Percentiles rank a stretch among this genome's conserved stretches.
These are phyloP conservation scores for Yamadazyma paraphyllophila DNA, from an alignment of 805 yeast species.

Conservation along the genomic window DNA sequence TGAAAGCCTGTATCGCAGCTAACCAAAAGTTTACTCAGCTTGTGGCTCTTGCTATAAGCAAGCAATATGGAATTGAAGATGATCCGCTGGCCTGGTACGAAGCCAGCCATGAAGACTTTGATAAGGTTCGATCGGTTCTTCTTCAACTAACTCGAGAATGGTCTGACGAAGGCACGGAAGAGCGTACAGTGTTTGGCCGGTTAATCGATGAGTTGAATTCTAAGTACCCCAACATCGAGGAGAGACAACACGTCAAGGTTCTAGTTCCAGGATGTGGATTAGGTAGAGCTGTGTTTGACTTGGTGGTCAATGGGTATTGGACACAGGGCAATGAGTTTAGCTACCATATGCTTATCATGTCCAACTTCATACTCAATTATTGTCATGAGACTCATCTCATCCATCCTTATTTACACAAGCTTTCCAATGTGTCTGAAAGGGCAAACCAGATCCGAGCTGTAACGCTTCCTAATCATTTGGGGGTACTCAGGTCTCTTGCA, in stretches of 20 bases:
- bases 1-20: slow-evolving; percentile 42
- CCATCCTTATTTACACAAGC: slow-evolving; percentile 55
- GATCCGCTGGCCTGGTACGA: slow-evolving; percentile 42
- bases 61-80: slow-evolving; percentile 48
- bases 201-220: slow-evolving; percentile 35
- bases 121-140: slow-evolving; percentile 56
- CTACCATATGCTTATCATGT: slow-evolving; percentile 60
- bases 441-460: slow-evolving; percentile 50
- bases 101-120: slow-evolving; percentile 44
- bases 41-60: slow-evolving; percentile 44
- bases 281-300: slow-evolving; percentile 57
- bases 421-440: slow-evolving; percentile 46
- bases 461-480: slow-evolving; percentile 45
- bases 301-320: slow-evolving; percentile 53
- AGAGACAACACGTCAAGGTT: slow-evolving; percentile 41
- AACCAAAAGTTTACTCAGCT: slow-evolving; percentile 45
- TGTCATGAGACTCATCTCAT: slow-evolving; percentile 40
- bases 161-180: slow-evolving; percentile 51
- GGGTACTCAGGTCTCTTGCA: neutral
- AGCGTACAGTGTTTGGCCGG: slow-evolving; percentile 42
- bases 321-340: slow-evolving; percentile 69
- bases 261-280: slow-evolving; percentile 66
- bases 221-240: slow-evolving; percentile 31
- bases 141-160: slow-evolving; percentile 62
- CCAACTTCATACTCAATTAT: slow-evolving; percentile 53